Percentiles rank a stretch among this genome's conserved stretches.
phyloP scores from a whole-genome alignment of 2,329 filamentous ascomycete species.

The Lachnellula suecica region DNA sequence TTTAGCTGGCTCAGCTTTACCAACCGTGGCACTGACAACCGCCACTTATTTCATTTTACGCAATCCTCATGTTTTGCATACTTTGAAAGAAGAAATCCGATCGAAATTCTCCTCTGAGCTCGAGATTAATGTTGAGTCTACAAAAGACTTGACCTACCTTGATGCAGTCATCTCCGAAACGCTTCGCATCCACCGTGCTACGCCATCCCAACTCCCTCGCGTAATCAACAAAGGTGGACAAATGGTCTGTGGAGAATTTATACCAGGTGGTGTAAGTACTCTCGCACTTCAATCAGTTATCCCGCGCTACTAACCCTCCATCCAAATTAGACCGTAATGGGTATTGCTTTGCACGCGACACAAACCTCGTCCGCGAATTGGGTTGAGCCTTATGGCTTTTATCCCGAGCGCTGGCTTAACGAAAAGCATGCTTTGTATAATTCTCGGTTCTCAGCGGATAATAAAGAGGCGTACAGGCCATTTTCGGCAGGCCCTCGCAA shows the following conservation, averaged over 20 bases:
- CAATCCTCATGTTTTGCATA: background rate
- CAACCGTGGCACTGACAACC: background rate
- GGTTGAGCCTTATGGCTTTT: slow-evolving; percentile 1
- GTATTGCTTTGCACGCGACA: background rate
- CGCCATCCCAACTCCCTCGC: background rate
- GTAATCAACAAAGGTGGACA: slow-evolving; percentile 1
- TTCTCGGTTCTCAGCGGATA: background rate
- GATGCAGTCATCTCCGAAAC: slow-evolving; percentile 7
- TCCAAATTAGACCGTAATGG: background rate
- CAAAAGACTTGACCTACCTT: background rate
- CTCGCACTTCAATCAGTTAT: background rate
- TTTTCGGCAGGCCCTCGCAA: slow-evolving; percentile 6
- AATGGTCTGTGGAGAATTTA: background rate
- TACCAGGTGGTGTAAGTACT: slow-evolving; percentile 1
- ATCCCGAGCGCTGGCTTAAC: slow-evolving; percentile 7
- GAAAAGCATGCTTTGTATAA: background rate
- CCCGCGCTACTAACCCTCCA: background rate
- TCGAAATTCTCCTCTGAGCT: background rate
- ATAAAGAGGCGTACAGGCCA: slow-evolving; percentile 2
- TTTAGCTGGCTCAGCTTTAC: background rate
- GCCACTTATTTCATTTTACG: background rate
- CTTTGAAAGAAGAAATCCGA: background rate
- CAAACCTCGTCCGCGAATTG: background rate
- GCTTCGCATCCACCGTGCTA: slow-evolving; percentile 3
- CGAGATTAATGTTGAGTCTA: background rate